Evolutionary conservation across 1,284 basidiomycete species (phyloP).

Genomic region (Papiliotrema fonsecae): DNA sequence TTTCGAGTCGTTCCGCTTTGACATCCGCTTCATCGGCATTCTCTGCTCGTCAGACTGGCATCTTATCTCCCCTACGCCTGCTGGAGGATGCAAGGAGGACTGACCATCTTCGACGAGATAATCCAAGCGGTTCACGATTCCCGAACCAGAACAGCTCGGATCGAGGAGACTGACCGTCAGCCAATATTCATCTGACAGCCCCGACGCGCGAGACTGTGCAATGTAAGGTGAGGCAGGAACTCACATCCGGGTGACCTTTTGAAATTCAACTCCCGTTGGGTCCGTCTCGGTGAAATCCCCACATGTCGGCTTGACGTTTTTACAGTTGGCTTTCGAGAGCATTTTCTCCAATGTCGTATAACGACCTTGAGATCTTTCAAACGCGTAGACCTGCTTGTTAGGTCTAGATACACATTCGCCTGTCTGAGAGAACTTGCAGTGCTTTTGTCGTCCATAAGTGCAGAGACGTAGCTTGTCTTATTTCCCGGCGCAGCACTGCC

Average conservation of each 20-base stretch:
- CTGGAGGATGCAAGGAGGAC: conserved; percentile 5
- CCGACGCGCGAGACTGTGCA: too few relatives aligned
- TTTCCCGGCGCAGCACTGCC: conserved; percentile 85
- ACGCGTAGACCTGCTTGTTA: conserved; percentile 64
- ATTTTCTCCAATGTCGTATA: conserved; percentile 77
- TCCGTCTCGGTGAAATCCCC: conserved; percentile 72
- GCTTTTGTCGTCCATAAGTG: conserved; percentile 74
- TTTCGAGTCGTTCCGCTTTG: conserved; percentile 65
- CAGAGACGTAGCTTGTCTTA: conserved; percentile 90
- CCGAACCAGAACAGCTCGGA: conserved; percentile 89
- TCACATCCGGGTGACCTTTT: conserved; percentile 75
- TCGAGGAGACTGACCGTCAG: conserved; percentile 64
- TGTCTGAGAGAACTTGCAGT: conserved; percentile 66
- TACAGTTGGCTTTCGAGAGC: conserved; percentile 71
- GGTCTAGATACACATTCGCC: conserved; percentile 10
- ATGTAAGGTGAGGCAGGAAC: too few relatives aligned
- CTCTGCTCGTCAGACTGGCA: background rate
- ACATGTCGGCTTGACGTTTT: conserved; percentile 66
- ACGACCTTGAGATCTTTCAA: conserved; percentile 73
- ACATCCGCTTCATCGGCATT: conserved; percentile 50
- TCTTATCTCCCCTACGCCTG: background rate
- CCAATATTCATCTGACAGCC: background rate
- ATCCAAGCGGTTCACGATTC: conserved; percentile 84
- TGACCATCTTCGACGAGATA: conserved; percentile 62
- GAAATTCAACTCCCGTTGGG: conserved; percentile 60